A percentile compares a stretch with the other conserved stretches of the same genome.
phyloP scores from a whole-genome alignment of 2,329 filamentous ascomycete genomes.

The Curvularia eragrostidis region DNA sequence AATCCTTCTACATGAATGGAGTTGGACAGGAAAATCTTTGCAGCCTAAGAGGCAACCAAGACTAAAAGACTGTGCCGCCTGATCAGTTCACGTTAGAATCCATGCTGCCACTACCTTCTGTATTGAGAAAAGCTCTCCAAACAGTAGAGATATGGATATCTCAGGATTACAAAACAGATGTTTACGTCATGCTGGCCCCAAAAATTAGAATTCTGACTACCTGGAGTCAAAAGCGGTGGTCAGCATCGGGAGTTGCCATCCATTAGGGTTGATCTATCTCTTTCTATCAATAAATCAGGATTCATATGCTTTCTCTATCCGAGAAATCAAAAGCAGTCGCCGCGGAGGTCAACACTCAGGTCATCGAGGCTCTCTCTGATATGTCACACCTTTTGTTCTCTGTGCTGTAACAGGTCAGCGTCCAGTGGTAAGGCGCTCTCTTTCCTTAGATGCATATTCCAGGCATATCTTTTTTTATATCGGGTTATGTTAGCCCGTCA shows the following conservation, averaged over 20 bases:
- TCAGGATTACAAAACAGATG: not conserved
- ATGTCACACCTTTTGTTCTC: not conserved
- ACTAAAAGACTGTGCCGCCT: not conserved
- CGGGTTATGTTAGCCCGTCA: not conserved
- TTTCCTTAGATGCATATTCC: too few species aligned
- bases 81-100: not conserved
- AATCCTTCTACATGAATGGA: not conserved
- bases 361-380: not conserved
- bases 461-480: not conserved
- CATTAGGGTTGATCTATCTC: not conserved
- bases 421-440: not conserved
- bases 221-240: not conserved
- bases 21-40: not conserved
- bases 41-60: not conserved
- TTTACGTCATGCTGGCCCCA: not conserved
- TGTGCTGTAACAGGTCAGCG: not conserved
- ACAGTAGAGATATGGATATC: not conserved
- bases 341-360: not conserved
- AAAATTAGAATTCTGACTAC: not conserved
- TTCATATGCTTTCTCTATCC: not conserved
- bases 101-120: not conserved
- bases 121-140: not conserved
- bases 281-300: not conserved
- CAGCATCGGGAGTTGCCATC: not conserved
- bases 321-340: not conserved